Percentiles rank a stretch among this genome's conserved stretches.
Evolutionary conservation across 305 asterid genomes (phyloP).

Genomic region (Galium porrigens): DNA sequence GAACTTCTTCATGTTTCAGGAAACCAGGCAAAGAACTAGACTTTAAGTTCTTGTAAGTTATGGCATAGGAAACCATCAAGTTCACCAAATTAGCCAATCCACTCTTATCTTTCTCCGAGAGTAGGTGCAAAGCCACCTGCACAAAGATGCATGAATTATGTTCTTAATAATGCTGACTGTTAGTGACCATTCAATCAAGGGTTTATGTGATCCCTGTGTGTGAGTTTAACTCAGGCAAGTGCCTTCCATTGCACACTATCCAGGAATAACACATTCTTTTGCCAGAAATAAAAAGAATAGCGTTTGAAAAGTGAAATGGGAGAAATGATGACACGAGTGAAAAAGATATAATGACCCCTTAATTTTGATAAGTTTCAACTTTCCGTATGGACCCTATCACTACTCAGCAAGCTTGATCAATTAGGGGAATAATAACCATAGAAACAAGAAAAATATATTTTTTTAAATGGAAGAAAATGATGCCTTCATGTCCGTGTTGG

Average conservation of each 20-base stretch:
- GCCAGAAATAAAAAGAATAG: not conserved
- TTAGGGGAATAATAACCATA: not conserved
- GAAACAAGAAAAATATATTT: not conserved
- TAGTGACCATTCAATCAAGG: constrained; percentile 6
- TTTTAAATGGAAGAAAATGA: not conserved
- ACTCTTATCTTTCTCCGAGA: constrained; percentile 65
- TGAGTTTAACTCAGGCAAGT: not conserved
- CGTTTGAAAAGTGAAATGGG: not conserved
- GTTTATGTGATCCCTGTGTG: not conserved
- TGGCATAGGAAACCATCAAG: constrained; percentile 71
- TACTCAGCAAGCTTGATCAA: constrained; percentile 1
- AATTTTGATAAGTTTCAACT: not conserved
- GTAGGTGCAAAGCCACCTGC: constrained; percentile 76
- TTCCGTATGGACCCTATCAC: not conserved
- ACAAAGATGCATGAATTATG: constrained; percentile 22
- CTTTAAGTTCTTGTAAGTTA: constrained; percentile 60
- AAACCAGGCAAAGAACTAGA: constrained; percentile 33
- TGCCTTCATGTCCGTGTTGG: not conserved
- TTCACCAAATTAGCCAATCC: constrained; percentile 51
- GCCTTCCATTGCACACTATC: not conserved
- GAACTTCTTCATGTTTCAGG: constrained; percentile 40
- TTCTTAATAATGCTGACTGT: constrained; percentile 12
- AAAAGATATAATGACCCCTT: not conserved
- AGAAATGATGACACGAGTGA: not conserved
- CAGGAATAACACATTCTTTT: not conserved